These are phyloP conservation scores for Starmerella roubikii DNA, from an alignment of 805 yeast species.

Conservation along the genomic window DNA sequence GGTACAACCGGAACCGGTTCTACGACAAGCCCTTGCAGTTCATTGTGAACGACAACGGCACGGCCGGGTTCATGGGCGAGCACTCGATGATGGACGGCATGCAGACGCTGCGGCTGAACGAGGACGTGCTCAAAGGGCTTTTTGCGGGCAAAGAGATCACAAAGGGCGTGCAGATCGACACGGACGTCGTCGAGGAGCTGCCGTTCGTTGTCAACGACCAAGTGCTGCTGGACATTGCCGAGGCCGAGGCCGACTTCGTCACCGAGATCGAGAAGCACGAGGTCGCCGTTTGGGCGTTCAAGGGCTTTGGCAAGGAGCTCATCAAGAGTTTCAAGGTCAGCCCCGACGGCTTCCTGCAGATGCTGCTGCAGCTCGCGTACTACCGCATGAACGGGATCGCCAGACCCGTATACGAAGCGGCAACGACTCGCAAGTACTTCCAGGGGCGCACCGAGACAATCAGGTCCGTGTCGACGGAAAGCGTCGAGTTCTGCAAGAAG, in stretches of 20 bases:
- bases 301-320: constrained; percentile 72
- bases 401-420: constrained; percentile 90
- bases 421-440: constrained; percentile 79
- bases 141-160: constrained; percentile 31
- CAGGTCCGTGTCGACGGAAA: constrained; percentile 64
- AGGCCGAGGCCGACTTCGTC: constrained; percentile 45
- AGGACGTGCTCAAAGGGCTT: constrained; percentile 50
- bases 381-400: constrained; percentile 65
- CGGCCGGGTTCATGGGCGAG: constrained; percentile 89
- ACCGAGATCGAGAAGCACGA: constrained; percentile 52
- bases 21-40: constrained; percentile 87
- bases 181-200: constrained; percentile 28
- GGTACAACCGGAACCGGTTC: constrained; percentile 82
- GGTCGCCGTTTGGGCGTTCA: constrained; percentile 64
- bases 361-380: constrained; percentile 82
- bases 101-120: constrained; percentile 79
- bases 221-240: constrained; percentile 37
- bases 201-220: constrained; percentile 43
- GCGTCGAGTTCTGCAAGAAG: constrained; percentile 54
- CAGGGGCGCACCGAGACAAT: constrained; percentile 93
- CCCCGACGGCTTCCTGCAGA: constrained; percentile 89
- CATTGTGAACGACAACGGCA: constrained; percentile 66
- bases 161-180: constrained; percentile 13
- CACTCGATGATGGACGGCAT: constrained; percentile 98
- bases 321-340: constrained; percentile 75